Evolutionary conservation across 176 grass and related monocot species (phyloP), one percentile per base, ranked within the genome.

Genomic region (Alloteropsis semialata): DNA sequence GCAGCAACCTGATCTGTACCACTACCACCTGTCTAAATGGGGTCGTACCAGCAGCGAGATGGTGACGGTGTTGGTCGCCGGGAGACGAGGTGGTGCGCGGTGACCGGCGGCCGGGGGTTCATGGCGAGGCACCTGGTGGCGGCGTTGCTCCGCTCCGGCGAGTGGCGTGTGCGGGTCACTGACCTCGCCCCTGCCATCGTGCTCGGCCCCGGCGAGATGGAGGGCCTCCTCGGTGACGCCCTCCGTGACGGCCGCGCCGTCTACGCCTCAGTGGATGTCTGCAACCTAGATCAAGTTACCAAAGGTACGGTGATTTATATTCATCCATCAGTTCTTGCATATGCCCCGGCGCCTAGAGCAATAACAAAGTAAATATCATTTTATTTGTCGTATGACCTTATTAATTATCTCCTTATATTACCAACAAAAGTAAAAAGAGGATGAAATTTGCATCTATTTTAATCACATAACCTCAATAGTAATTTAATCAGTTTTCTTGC

Each of bases 81-180:
- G 34, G 34, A 36, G 34, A 22, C 70, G 71, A 65, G 80, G 66
- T 87, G 83, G 91, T 93, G 94, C 86, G 86, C 66, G 22, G 94
- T 97, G 34, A 97, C 94, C 39, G 91, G 94, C 3, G 86, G 88
- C 2, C 77, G 88, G 13, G 94, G 91, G 1, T 93, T 97, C 81
- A 87, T 89, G 65, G 93, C 90, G 25, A 76, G 88, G 58, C 83
- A 92, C 56, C 66, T 91, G 34, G 92, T 94, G 41, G 76, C 84
- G 21, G 78, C 77, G 76, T 81, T 94, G n/a, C 80, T 94, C 76
- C 72, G 86, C 27, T 87, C 5, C 34, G 88, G 80, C 16, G 83
- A 76, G 17, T 93, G 91, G 91, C 61, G 34, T 11, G 91, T 93
- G 48, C 88, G 84, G 16, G 83, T 97, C 53, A 82, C 86, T 5